Evolutionary conservation across 176 grass and related monocot species (phyloP), one percentile per base, ranked within the genome.

Genomic region (Cymbopogon citratus): DNA sequence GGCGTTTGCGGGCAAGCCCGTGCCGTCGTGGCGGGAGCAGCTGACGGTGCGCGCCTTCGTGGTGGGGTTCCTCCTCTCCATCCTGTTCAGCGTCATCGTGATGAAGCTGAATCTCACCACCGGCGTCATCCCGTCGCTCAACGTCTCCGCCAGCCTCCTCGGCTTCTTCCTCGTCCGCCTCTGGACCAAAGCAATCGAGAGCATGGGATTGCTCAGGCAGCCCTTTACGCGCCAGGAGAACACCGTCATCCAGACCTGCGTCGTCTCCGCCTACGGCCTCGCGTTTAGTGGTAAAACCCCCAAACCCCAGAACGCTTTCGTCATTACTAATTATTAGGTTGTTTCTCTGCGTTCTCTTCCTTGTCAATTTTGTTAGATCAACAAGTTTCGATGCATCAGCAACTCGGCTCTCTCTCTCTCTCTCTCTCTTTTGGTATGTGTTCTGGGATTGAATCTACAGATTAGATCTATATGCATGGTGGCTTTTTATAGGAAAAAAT

Each of bases 191-290:
- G 51, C 64, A 24, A 29, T 91, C 74, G 89, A 93, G 75, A 60
- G 73, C 56, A 23, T 82, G 5, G 90, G 90, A 0, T 25, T 92
- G 35, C 85, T 88, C 28, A 63, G 23, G 62, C 71, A 66, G 18
- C 86, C 86, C 66, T 97, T 97, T 73, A 97, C 91, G n/a, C 90
- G 81, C 85, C 94, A 97, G 85, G 94, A 97, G 89, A 97, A 97
- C 79, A 94, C 94, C 39, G 85, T 97, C 46, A 94, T 97, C 62
- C 91, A 97, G 83, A 97, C 94, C 6, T 97, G 94, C 43, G 89
- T 94, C 62, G 92, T 94, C 65, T 82, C 92, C 1, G 71, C 81
- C 10, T 87, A 85, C 24, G 87, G 92, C 67, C 48, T 94, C 68
- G 71, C 92, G 12, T 94, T 89, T 84, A 94, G 87, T 46, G 92